Percentiles rank a stretch among this genome's conserved stretches.
These are phyloP conservation scores for Kalanchoe fedtschenkoi DNA, from an alignment of 164 flowering plant species.

Conservation along the genomic window DNA sequence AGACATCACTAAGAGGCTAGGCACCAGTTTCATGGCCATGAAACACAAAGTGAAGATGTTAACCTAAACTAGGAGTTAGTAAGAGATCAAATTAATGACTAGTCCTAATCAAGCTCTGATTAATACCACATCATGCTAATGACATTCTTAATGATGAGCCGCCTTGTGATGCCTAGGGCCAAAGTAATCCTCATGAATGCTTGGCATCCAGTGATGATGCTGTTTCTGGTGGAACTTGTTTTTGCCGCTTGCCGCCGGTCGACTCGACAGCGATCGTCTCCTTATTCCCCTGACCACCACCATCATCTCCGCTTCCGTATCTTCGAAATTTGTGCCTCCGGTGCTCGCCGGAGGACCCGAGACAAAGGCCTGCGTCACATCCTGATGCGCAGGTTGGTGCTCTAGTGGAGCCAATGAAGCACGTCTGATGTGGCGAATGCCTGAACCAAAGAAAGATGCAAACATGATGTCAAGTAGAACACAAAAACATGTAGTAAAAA, in stretches of 20 bases:
- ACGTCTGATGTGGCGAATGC: background rate
- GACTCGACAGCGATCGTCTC: background rate
- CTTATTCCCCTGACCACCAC: background rate
- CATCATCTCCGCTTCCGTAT: constrained; percentile 16
- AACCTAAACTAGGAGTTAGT: background rate
- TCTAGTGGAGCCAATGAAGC: background rate
- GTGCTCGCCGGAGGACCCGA: background rate
- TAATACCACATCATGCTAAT: background rate
- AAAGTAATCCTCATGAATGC: constrained; percentile 65
- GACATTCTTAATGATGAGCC: constrained; percentile 34
- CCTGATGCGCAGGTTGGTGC: background rate
- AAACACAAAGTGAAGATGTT: no score
- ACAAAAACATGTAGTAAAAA: background rate
- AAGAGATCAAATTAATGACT: background rate
- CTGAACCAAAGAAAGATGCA: background rate
- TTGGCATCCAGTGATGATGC: constrained; percentile 39
- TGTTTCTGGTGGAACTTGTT: background rate
- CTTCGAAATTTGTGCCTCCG: background rate
- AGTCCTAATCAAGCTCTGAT: no score
- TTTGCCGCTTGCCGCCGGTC: background rate
- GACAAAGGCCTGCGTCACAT: background rate
- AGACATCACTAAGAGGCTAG: no score
- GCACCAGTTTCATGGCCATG: no score
- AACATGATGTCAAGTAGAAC: background rate
- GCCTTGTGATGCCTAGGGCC: constrained; percentile 56